Base-by-base conservation (phyloP, 2,329 filamentous ascomycete species). In the Zymoseptoria crescenta region DNA sequence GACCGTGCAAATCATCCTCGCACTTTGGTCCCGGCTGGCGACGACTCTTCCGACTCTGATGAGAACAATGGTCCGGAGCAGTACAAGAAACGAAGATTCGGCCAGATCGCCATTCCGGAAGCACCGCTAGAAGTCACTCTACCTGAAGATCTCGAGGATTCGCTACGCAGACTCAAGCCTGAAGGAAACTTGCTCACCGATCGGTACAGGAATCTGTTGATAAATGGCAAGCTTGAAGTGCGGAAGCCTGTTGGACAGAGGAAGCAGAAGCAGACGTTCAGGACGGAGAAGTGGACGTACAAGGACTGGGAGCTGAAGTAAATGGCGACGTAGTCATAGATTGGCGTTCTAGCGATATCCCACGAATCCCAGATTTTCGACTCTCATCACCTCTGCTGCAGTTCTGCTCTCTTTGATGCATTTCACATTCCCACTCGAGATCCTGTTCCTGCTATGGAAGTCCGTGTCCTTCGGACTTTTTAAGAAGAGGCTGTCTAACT, bases 181-280 rank as follows among this genome's bases (percentile, higher is more conserved):
- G 94, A 99, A 74, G 94, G 94, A n/a, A 97, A 96, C 72, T 78
- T 96, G 48, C 80, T 99, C 67, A 91, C 91, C 66, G 94, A 99
- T 70, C 83, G 94, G 55, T 97, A 96, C 79, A 82, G 94, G 62
- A 97, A 84, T 73, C 80, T 97, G 76, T 79, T 97, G 63, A 82
- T 97, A 35, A 85, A 91, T 63, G 94, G 94, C 60, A 96, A 94
- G 77, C 77, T 99, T 62, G 94, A 99, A 79, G 83, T 84, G 54
- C 83, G 94, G 67, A 87, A 87, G 72, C 86, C 87, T 56, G 83
- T 93, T 59, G 83, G 87, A 6, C 93, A 94, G 77, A 83, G 82
- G 69, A 96, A 89, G 81, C 89, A 94, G 79, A 83, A 84, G 64
- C 92, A 86, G 81, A 86, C 80, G 67, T 90, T 89, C 74, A 76